Evolutionary conservation across 306 rosid genomes (phyloP).

Genomic region (Cucumis sativus): Cucumber_9930_V3 NC_026657.2:35976001-35976500

Average conservation of each 20-base stretch:
- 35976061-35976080: slow-evolving; percentile 51
- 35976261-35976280: background rate
- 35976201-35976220: background rate
- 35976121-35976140: slow-evolving; percentile 35
- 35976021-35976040: slow-evolving; percentile 49
- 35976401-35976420: background rate
- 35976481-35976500: background rate
- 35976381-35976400: too few species aligned
- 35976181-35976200: background rate
- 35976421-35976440: background rate
- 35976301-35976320: background rate
- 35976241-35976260: background rate
- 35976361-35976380: background rate
- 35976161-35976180: background rate
- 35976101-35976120: slow-evolving; percentile 82
- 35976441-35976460: background rate
- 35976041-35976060: slow-evolving; percentile 58
- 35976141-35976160: slow-evolving; percentile 18
- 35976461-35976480: background rate
- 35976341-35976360: background rate
- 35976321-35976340: background rate
- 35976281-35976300: background rate
- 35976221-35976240: background rate
- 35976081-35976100: slow-evolving; percentile 25
- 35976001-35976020: slow-evolving; percentile 57